A percentile compares a stretch with the other conserved stretches of the same genome.
Conservation (phyloP, 306 rosid species). For the Begonia loranthoides region DNA sequence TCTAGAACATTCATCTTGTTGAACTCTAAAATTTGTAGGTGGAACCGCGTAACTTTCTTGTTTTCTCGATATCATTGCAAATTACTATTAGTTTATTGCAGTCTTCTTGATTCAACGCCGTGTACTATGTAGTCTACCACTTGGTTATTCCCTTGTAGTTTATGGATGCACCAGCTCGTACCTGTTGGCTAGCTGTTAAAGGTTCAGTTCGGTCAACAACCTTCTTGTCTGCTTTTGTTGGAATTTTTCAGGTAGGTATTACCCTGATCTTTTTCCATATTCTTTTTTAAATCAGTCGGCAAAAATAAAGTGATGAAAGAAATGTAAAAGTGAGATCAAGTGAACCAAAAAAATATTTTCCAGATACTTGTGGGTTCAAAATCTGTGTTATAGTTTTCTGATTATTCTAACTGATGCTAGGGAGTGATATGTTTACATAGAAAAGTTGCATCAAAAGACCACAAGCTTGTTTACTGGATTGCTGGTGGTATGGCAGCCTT, state of each 20-base stretch:
- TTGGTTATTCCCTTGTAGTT: conserved; percentile 35
- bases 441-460: conserved; percentile 71
- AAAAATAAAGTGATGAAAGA: no score
- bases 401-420: conserved; percentile 33
- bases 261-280: conserved; percentile 6
- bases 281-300: neutral
- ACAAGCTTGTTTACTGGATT: conserved; percentile 85
- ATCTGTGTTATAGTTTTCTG: conserved; percentile 13
- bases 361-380: conserved; percentile 2
- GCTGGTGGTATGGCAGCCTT: conserved; percentile 82
- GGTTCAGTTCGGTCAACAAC: conserved; percentile 76
- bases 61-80: no score
- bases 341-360: no score
- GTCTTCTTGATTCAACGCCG: no score
- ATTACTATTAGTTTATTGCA: no score
- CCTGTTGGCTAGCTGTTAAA: conserved; percentile 62
- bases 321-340: no score
- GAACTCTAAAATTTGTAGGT: no score
- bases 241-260: conserved; percentile 68
- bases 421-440: conserved; percentile 80
- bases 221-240: conserved; percentile 89
- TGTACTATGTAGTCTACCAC: no score
- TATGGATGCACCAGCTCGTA: conserved; percentile 67
- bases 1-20: no score
- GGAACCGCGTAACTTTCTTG: no score